phyloP scores from a whole-genome alignment of 2,329 filamentous ascomycete species.

The Cytospora leucostoma region DNA sequence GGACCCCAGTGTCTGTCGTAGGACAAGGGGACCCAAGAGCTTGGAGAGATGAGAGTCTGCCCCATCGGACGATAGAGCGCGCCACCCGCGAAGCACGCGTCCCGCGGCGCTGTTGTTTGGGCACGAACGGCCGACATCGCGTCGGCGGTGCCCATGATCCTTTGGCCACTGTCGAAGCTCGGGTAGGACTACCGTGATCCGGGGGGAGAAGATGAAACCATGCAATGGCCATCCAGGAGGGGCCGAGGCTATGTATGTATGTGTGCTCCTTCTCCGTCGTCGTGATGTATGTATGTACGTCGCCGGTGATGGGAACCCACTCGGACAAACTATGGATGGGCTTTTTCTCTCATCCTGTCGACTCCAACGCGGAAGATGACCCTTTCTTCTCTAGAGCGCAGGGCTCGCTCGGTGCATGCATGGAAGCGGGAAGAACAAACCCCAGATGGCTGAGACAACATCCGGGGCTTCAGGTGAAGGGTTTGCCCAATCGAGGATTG shows the following conservation, averaged over 20 bases:
- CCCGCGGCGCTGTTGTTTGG: too few species aligned
- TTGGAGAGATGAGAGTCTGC: too few species aligned
- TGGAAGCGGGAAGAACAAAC: not conserved
- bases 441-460: not conserved
- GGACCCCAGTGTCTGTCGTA: too few species aligned
- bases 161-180: too few species aligned
- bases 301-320: not conserved
- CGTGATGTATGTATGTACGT: not conserved
- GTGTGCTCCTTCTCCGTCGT: not conserved
- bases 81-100: too few species aligned
- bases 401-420: not conserved
- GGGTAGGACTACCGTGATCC: not conserved
- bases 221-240: not conserved
- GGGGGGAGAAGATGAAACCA: not conserved
- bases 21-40: too few species aligned
- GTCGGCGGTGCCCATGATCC: too few species aligned
- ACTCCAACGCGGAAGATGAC: not conserved
- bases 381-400: not conserved
- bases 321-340: not conserved
- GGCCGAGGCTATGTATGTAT: not conserved
- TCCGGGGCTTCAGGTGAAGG: slow-evolving; percentile 17
- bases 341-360: not conserved
- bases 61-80: too few species aligned
- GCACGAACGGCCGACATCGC: too few species aligned
- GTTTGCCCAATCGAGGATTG: slow-evolving; percentile 10